Evolutionary conservation across 1,139 yeast species (phyloP).

Genomic region (Wickerhamomyces sp.): DNA sequence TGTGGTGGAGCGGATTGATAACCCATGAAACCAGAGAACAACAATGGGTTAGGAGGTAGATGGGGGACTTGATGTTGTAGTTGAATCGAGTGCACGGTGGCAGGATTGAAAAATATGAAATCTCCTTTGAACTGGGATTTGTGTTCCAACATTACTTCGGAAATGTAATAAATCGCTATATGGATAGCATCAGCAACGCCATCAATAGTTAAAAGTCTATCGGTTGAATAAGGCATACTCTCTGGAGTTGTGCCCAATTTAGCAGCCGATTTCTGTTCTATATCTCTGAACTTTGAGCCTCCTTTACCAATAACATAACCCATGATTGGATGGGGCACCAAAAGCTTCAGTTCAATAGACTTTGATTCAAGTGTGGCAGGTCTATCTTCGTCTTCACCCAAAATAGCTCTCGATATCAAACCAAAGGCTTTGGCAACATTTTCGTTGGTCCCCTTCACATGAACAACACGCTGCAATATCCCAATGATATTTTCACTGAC

Average conservation of each 20-base stretch:
- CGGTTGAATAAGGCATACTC: conserved; percentile 74
- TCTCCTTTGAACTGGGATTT: conserved; percentile 47
- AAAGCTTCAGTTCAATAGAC: conserved; percentile 52
- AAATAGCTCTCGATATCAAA: conserved; percentile 58
- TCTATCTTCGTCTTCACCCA: conserved; percentile 63
- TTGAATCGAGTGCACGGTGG: neutral
- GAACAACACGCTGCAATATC: conserved; percentile 71
- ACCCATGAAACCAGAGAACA: conserved; percentile 6
- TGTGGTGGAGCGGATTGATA: conserved; percentile 9
- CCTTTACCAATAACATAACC: conserved; percentile 81
- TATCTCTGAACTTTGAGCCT: conserved; percentile 72
- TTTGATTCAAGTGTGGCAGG: conserved; percentile 53
- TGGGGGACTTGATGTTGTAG: conserved; percentile 9
- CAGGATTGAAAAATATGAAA: conserved; percentile 59
- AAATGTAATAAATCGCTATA: conserved; percentile 72
- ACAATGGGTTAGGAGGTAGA: conserved; percentile 9
- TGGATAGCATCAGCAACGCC: conserved; percentile 90
- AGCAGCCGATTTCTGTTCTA: conserved; percentile 82
- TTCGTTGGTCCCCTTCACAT: conserved; percentile 73
- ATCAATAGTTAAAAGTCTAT: conserved; percentile 61
- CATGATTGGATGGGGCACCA: conserved; percentile 77
- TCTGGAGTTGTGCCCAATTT: conserved; percentile 72
- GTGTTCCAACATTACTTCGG: conserved; percentile 61
- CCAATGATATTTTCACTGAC: conserved; percentile 77
- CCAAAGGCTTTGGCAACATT: conserved; percentile 84